Evolutionary conservation across 2,329 filamentous ascomycete genomes (phyloP).

Genomic region (Tolypocladium tundrense): DNA sequence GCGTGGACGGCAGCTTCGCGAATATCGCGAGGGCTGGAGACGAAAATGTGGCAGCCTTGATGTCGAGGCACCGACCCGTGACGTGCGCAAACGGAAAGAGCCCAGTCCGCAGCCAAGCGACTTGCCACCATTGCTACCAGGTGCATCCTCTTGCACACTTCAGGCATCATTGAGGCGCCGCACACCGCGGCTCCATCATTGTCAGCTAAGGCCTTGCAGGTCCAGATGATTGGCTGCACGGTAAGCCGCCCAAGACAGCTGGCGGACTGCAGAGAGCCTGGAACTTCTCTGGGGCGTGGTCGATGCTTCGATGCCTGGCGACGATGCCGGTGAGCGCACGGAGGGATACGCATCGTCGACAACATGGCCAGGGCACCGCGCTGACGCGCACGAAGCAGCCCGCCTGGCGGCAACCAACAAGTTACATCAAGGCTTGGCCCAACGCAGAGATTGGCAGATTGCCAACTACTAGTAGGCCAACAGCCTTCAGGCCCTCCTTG

Average conservation of each 20-base stretch:
- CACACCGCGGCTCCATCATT: not conserved
- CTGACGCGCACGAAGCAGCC: not conserved
- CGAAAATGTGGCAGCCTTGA: not conserved
- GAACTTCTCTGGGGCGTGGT: not conserved
- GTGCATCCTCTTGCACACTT: not conserved
- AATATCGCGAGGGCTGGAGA: not conserved
- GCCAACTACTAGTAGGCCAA: not conserved
- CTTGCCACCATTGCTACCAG: not conserved
- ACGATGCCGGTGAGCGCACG: not conserved
- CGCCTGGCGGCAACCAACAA: not conserved
- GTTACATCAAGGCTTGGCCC: not conserved
- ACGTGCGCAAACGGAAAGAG: not conserved
- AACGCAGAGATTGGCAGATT: not conserved
- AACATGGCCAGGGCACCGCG: no score
- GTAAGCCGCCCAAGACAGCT: not conserved
- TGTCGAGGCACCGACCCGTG: not conserved
- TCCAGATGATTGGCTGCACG: not conserved
- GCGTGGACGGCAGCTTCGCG: not conserved
- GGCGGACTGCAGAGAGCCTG: not conserved
- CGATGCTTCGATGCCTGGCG: not conserved
- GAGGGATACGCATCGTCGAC: not conserved
- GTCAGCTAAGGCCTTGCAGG: not conserved
- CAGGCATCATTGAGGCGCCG: not conserved
- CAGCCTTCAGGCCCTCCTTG: not conserved
- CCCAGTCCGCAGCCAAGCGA: not conserved